phyloP scores from a whole-genome alignment of 2,329 filamentous ascomycete species.

The Penicillium rolfsii region DNA sequence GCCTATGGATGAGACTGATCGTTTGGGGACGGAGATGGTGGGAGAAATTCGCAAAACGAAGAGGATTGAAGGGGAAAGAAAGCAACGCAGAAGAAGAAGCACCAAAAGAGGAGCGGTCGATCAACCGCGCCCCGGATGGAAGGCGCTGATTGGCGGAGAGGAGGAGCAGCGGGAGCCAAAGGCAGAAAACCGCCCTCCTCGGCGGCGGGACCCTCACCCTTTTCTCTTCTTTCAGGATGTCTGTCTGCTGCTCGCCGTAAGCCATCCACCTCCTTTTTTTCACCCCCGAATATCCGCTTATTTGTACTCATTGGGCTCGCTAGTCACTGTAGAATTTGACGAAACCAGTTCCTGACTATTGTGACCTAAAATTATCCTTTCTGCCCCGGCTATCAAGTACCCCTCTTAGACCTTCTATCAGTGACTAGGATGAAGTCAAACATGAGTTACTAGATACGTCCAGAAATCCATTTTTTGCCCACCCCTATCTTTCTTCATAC shows the following conservation, averaged over 20 bases:
- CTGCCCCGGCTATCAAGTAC: conserved; percentile 19
- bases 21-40: conserved; percentile 7
- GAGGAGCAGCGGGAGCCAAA: conserved; percentile 42
- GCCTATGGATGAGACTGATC: neutral
- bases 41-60: conserved; percentile 16
- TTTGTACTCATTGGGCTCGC: conserved; percentile 69
- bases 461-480: conserved; percentile 4
- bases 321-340: conserved; percentile 43
- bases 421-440: conserved; percentile 10
- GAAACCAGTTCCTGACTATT: conserved; percentile 16
- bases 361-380: no score
- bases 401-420: conserved; percentile 9
- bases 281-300: conserved; percentile 53
- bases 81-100: conserved; percentile 23
- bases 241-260: neutral
- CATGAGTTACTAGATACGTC: conserved; percentile 1
- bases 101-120: conserved; percentile 45
- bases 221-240: conserved; percentile 25
- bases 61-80: conserved; percentile 14
- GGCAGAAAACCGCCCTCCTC: conserved; percentile 32
- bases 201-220: conserved; percentile 28
- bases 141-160: conserved; percentile 42
- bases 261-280: conserved; percentile 4
- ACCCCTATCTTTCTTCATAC: conserved; percentile 17
- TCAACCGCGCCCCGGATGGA: conserved; percentile 34